Evolutionary conservation across 345 rosid genomes (phyloP), one percentile per base, ranked within the genome.

Genomic region (Eucalyptus polyanthemos): DNA sequence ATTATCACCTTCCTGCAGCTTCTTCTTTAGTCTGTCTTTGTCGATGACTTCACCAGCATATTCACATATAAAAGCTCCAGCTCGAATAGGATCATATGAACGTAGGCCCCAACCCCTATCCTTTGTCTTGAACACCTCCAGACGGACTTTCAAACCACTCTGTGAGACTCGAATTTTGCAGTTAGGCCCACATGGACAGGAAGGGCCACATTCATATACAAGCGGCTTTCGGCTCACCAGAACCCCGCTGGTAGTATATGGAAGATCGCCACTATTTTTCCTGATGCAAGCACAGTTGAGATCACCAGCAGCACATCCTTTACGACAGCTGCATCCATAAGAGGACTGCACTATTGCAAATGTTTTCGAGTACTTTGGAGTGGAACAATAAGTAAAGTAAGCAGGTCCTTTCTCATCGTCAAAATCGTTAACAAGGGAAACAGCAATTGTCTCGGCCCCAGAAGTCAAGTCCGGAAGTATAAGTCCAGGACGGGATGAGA

Each of bases 21-120:
- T 91, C 50, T 91, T 88, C 50, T 86, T 90, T 34, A 89, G 88
- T 89, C 91, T 94, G 4, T 80, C 89, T 69, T 92, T 93, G 60
- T 95, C 95, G 54, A 93, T 91, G 37, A 93, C 97, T 92, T 98
- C 99, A 81, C 99, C 99, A 29, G 96, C 97, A 92, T 95, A 98
- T 91, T 95, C 96, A 92, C 99, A 97, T 42, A 98, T 95, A 93
- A 98, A 98, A 69, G 96, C 89, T 88, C 99, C 99, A 67, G 97
- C 95, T 80, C 98, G 97, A 90, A 97, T 94, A 45, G 99, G 96
- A 92, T 97, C 99, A 95, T 97, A 96, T 87, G 99, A 94, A 50
- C 98, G 93, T 67, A 97, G 93, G n/a, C 96, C 99, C 99, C 99
- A 98, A 89, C 99, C 99, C 92, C 93, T 97, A 89, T 94, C 91